Evolutionary conservation across 257 asterid genomes (phyloP).

Genomic region (Solanum tarijense): DNA sequence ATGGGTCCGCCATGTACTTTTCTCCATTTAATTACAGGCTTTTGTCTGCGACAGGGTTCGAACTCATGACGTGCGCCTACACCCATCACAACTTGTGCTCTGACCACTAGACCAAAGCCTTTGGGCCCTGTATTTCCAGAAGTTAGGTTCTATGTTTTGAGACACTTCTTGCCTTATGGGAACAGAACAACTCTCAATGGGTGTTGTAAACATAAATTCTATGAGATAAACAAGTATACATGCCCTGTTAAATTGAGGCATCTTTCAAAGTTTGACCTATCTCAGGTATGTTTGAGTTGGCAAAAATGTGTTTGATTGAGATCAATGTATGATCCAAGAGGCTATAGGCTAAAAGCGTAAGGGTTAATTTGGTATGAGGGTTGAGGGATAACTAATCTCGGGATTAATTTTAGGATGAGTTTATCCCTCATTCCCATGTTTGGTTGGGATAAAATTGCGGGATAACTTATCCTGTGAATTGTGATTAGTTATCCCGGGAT

Average conservation of each 20-base stretch:
- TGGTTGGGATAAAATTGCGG: background rate
- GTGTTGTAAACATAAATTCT: background rate
- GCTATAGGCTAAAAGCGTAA: background rate
- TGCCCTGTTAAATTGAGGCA: background rate
- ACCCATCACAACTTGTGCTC: background rate
- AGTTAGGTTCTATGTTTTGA: background rate
- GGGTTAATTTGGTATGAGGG: background rate
- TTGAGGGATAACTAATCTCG: background rate
- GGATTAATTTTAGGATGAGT: background rate
- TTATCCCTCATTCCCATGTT: background rate
- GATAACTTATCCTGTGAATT: background rate
- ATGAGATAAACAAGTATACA: background rate
- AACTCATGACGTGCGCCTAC: background rate
- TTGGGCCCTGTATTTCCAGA: background rate
- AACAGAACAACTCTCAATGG: background rate
- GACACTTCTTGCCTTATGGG: background rate
- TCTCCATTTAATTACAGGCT: background rate
- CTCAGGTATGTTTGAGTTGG: background rate
- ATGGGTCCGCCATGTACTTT: background rate
- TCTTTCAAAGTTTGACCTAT: background rate
- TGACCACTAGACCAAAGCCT: background rate
- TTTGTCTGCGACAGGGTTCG: background rate
- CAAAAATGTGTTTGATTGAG: background rate
- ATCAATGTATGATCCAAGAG: background rate
- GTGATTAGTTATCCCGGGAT: background rate